Evolutionary conservation across 2,329 filamentous ascomycete genomes (phyloP).

Genomic region (Albifimbria verrucaria): DNA sequence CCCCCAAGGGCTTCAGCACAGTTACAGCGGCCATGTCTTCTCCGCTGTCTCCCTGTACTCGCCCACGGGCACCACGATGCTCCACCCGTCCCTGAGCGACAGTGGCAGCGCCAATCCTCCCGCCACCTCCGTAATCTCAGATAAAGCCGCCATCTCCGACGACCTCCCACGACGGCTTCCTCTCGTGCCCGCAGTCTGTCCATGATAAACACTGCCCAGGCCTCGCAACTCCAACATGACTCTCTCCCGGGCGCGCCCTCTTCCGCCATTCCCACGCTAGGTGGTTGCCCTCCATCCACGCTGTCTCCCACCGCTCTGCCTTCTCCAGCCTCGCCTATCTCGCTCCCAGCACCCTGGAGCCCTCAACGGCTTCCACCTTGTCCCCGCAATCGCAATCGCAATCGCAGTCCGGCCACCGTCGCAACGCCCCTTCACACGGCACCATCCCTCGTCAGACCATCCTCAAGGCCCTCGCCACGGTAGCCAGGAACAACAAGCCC

Average conservation of each 20-base stretch:
- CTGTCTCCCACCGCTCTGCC: slow-evolving; percentile 1
- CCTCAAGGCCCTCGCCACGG: slow-evolving; percentile 75
- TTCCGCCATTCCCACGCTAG: slow-evolving; percentile 21
- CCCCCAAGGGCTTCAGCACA: background rate
- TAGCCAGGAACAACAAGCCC: slow-evolving; percentile 57
- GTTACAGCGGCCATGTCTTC: background rate
- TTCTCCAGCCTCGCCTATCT: slow-evolving; percentile 1
- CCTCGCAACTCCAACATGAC: slow-evolving; percentile 13
- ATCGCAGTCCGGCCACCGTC: slow-evolving; percentile 32
- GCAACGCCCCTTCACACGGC: slow-evolving; percentile 57
- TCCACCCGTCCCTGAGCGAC: background rate
- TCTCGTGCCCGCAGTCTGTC: slow-evolving; percentile 1
- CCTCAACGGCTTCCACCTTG: slow-evolving; percentile 6
- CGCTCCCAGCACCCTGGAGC: background rate
- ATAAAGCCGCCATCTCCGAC: slow-evolving; percentile 5
- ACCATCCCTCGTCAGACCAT: slow-evolving; percentile 72
- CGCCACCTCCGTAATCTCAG: background rate
- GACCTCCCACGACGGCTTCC: slow-evolving; percentile 5
- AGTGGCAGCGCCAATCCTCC: no score
- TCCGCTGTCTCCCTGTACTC: background rate
- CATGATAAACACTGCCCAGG: slow-evolving; percentile 16
- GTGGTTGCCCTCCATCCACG: slow-evolving; percentile 19
- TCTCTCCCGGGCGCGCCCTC: slow-evolving; percentile 9
- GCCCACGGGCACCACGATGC: background rate
- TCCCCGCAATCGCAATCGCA: slow-evolving; percentile 7